Conservation (phyloP, 176 grass and related monocot species). For the Bolboschoenus planiculmis region DNA sequence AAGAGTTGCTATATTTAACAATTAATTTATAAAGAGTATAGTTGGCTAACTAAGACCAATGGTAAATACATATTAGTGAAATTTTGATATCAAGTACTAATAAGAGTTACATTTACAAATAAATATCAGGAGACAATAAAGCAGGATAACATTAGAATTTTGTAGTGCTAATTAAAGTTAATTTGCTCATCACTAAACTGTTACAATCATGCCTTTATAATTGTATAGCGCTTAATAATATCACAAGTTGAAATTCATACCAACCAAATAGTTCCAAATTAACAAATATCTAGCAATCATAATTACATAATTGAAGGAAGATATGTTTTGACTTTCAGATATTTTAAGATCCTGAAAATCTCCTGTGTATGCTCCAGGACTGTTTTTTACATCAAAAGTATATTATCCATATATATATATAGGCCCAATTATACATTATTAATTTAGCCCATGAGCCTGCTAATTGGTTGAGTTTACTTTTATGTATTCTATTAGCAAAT, state of each 20-base stretch:
- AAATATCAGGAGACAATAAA: not conserved
- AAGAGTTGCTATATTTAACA: too few species aligned
- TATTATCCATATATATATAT: not conserved
- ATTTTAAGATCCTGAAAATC: not conserved
- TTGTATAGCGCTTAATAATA: not conserved
- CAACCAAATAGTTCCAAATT: not conserved
- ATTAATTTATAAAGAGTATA: not conserved
- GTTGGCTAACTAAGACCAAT: not conserved
- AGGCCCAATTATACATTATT: not conserved
- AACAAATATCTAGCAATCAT: not conserved
- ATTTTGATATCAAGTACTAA: too few species aligned
- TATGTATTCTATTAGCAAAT: not conserved
- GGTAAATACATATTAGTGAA: not conserved
- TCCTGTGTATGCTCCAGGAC: not conserved
- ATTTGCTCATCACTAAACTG: not conserved
- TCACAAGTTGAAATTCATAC: not conserved
- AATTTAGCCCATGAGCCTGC: not conserved
- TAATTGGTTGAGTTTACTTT: not conserved
- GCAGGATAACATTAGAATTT: not conserved
- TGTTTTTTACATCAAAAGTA: not conserved
- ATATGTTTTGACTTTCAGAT: not conserved
- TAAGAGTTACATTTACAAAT: not conserved
- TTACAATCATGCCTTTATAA: not conserved
- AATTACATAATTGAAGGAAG: not conserved
- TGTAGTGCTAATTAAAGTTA: not conserved